Evolutionary conservation across 2,329 filamentous ascomycete species (phyloP).

Genomic region (Ascochyta viciae-villosae): DNA sequence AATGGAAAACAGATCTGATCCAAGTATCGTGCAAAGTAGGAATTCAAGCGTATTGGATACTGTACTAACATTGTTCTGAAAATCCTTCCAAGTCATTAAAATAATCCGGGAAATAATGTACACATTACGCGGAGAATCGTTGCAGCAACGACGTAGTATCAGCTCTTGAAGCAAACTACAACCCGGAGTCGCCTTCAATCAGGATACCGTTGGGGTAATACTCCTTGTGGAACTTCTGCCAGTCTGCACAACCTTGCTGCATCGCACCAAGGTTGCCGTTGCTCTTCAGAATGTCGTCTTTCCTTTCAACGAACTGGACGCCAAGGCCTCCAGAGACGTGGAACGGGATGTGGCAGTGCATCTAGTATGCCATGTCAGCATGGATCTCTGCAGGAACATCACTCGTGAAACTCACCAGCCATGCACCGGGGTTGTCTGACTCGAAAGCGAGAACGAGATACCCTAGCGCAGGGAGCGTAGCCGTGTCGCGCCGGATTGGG

Average conservation of each 20-base stretch:
- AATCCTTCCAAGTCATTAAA: not conserved
- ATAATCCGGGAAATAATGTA: not conserved
- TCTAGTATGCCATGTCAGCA: conserved; percentile 17
- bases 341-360: conserved; percentile 51
- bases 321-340: conserved; percentile 52
- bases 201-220: conserved; percentile 10
- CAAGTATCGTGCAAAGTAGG: not conserved
- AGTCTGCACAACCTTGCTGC: conserved; percentile 37
- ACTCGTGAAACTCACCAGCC: conserved; percentile 23
- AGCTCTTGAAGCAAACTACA: not conserved
- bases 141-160: no score
- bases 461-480: conserved; percentile 41
- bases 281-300: conserved; percentile 32
- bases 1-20: no score
- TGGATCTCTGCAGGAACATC: not conserved
- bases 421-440: conserved; percentile 48
- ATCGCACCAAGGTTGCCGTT: conserved; percentile 30
- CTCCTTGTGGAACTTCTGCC: conserved; percentile 20
- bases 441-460: conserved; percentile 48
- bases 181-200: conserved; percentile 12
- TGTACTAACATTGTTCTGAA: not conserved
- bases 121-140: not conserved
- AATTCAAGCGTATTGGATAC: not conserved
- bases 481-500: conserved; percentile 47
- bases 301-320: conserved; percentile 61